Evolutionary conservation across 768 basidiomycete species (phyloP).

Genomic region (Dentipellis fragilis): DNA sequence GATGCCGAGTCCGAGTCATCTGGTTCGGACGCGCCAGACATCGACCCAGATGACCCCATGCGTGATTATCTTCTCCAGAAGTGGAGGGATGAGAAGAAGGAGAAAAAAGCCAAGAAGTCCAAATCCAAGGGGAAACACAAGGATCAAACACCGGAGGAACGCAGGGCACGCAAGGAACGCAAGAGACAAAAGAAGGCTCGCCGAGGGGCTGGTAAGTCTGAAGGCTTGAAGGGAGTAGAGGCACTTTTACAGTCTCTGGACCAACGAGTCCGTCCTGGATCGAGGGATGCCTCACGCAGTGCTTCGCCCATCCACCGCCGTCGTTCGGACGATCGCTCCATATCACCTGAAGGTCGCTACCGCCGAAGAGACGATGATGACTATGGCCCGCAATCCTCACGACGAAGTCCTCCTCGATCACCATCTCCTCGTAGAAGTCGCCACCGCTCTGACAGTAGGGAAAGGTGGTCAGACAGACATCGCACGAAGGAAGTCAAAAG

Average conservation of each 20-base stretch:
- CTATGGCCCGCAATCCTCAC: not conserved
- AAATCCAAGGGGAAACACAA: slow-evolving; percentile 52
- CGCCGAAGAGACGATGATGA: not conserved
- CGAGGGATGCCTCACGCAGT: slow-evolving; percentile 1
- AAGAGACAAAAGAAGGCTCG: slow-evolving; percentile 60
- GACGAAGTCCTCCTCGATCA: not conserved
- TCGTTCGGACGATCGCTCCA: not conserved
- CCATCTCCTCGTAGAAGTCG: not conserved
- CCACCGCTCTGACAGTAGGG: not conserved
- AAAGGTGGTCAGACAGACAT: not conserved
- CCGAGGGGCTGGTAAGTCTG: slow-evolving; percentile 43
- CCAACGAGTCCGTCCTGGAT: slow-evolving; percentile 4
- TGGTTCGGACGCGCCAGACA: slow-evolving; percentile 48
- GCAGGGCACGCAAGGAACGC: slow-evolving; percentile 60
- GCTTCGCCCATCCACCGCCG: not conserved
- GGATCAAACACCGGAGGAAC: slow-evolving; percentile 74
- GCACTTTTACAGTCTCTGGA: slow-evolving; percentile 47
- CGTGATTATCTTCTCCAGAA: slow-evolving; percentile 80
- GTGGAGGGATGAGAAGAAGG: slow-evolving; percentile 57
- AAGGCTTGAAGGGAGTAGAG: slow-evolving; percentile 57
- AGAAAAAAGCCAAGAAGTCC: slow-evolving; percentile 46
- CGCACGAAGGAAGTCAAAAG: too few species aligned
- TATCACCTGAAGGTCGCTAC: not conserved
- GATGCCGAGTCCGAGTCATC: slow-evolving; percentile 57
- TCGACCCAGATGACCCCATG: slow-evolving; percentile 98